phyloP scores from a whole-genome alignment of 1,284 basidiomycete species.

The Athelia sp. region DNA sequence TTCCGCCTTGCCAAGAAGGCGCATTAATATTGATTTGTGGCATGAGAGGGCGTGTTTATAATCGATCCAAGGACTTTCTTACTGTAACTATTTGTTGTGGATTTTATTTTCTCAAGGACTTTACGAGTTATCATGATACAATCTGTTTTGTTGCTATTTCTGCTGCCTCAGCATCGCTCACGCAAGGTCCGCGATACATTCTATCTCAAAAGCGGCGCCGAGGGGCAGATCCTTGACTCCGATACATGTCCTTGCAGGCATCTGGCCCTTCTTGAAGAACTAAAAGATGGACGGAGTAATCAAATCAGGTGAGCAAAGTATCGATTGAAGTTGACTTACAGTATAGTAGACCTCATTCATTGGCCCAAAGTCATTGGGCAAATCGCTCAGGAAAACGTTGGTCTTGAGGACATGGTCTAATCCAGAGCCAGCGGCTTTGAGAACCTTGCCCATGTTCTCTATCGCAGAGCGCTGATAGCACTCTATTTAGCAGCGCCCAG shows the following conservation, averaged over 20 bases:
- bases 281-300: constrained; percentile 14
- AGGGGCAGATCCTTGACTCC: constrained; percentile 57
- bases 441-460: constrained; percentile 51
- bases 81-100: background rate
- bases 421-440: constrained; percentile 56
- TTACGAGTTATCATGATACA: background rate
- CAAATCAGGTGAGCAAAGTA: constrained; percentile 1
- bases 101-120: background rate
- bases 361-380: constrained; percentile 41
- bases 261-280: constrained; percentile 46
- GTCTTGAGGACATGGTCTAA: constrained; percentile 58
- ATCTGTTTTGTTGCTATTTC: background rate
- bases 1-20: background rate
- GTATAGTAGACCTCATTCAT: constrained; percentile 53
- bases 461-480: constrained; percentile 43
- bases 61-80: background rate
- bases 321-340: constrained; percentile 23
- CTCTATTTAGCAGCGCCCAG: background rate
- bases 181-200: constrained; percentile 51
- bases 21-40: too few relatives aligned
- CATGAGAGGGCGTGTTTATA: background rate
- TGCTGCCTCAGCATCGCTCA: background rate
- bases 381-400: constrained; percentile 53
- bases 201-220: constrained; percentile 61
- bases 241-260: constrained; percentile 63